Base-by-base conservation (phyloP, 2,329 filamentous ascomycete species). In the Trichophyton verrucosum region DNA sequence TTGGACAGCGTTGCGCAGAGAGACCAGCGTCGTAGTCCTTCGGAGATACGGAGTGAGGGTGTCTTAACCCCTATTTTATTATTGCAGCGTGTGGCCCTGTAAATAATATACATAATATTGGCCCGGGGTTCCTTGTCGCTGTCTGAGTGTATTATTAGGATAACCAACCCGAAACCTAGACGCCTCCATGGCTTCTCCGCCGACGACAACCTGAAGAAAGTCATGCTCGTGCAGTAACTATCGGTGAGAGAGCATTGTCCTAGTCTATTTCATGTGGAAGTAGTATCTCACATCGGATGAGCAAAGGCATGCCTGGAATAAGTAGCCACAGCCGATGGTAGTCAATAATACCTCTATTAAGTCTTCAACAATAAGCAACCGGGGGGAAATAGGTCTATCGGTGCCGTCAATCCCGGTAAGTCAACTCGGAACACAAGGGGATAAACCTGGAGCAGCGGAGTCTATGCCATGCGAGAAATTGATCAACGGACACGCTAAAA, bases 401-500 rank as follows among this genome's bases (percentile, higher is more conserved):
- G 8, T 33, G 8, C 15, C 27, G 33, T 55, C 27, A 20, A 55
- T 55, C 24, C 30, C 27, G 27, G 33, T 27, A 33, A 27, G 49
- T 13, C 5, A 49, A 49, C 46, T 24, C 15, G 49, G 24, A 13
- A 36, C 13, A 36, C 15, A 33, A n/a, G 40, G 49, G 7, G 11
- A n/a, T 27, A 38, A 38, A 55, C 24, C 33, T 17, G 22, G 33
- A 17, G n/a, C 27, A 17, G 30, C 22, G 15, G 33, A 55, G 49
- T 55, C 27, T 55, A 55, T 55, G 27, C 17, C 49, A 55, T 55
- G 30, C 27, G 40, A 55, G 33, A 33, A 55, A 27, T 30, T 33
- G 49, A n/a, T 27, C 24, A 55, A 55, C 49, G n/a, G 30, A 55
- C 49, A 55, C 49, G 49, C 49, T 55, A 55, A 44, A 55, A 44